These are phyloP conservation scores for Ajuga reptans DNA, from an alignment of 305 asterid genomes.

Conservation along the genomic window DNA sequence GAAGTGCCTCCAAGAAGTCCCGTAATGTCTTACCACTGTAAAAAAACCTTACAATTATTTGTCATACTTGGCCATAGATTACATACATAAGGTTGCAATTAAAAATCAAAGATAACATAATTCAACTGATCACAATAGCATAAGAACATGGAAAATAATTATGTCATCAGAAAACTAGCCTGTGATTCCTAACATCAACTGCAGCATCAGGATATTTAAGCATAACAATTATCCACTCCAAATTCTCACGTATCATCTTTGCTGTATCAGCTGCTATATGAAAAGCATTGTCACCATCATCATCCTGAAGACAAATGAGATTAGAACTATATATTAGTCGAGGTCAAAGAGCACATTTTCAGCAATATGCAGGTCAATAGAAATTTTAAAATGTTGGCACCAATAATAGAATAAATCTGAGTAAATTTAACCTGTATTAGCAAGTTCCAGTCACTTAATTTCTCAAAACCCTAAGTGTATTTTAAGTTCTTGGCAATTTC, in stretches of 20 bases:
- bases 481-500: constrained; percentile 5
- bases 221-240: constrained; percentile 78
- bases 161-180: constrained; percentile 45
- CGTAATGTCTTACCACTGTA: constrained; percentile 79
- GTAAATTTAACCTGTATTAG: background rate
- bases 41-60: constrained; percentile 24
- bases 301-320: constrained; percentile 54
- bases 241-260: constrained; percentile 88
- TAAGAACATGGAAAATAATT: constrained; percentile 17
- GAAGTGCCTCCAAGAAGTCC: constrained; percentile 87
- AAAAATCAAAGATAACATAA: constrained; percentile 8
- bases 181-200: constrained; percentile 84
- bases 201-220: constrained; percentile 77
- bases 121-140: constrained; percentile 17
- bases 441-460: constrained; percentile 9
- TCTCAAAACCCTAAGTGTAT: constrained; percentile 9
- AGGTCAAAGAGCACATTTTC: constrained; percentile 4
- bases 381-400: constrained; percentile 5
- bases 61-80: constrained; percentile 18
- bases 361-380: constrained; percentile 8
- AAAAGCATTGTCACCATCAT: constrained; percentile 94
- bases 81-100: constrained; percentile 6
- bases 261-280: constrained; percentile 95
- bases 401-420: constrained; percentile 1
- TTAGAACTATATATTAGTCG: constrained; percentile 12